Evolutionary conservation across 495 filamentous ascomycete species (phyloP), one percentile per base, ranked within the genome.

Genomic region (Endocarpon pusillum): DNA sequence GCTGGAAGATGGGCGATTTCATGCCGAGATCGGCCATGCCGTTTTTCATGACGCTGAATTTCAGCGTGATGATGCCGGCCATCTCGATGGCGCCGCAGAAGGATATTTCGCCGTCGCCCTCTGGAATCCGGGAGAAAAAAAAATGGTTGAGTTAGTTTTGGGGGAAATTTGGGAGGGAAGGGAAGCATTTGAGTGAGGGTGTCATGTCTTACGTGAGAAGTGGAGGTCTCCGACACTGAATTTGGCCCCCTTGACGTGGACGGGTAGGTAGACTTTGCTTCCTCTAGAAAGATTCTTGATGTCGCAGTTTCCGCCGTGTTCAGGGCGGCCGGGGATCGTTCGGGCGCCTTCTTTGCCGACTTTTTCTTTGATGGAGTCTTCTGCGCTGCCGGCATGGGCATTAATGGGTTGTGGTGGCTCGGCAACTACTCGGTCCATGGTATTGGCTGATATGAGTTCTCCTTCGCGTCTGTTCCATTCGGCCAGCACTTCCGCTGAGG

Each of bases 1-100:
- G 84, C 31, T 84, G 62, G 58, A 85, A 96, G 19, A 96, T 78
- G 0, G 87, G 87, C 0, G 69, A 77, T 54, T 87, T 89, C 62
- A 91, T 76, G 3, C 67, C 79, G 26, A 94, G 53, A 21, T 78
- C 68, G 24, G 64, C 62, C 48, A 92, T 67, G 27, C 85, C 87
- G 39, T 75, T 66, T 55, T 89, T 89, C 63, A 96, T 73, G 8
- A 96, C 74, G 30, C 66, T 73, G 62, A 92, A 81, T 49, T 92
- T 94, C 45, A 93, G 61, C 2, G 87, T 96, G 41, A 96, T 91
- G 11, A 84, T 57, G 14, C 87, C 87, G 0, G 86, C 81, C 82
- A 96, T 96, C 51, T 96, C 87, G 40, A 96, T 96, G 7, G 86
- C 87, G 10, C 87, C 87, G 46, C 87, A 96, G 57, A 96, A 94